phyloP scores from a whole-genome alignment of 345 rosid species.

The Garcia nutans region DNA sequence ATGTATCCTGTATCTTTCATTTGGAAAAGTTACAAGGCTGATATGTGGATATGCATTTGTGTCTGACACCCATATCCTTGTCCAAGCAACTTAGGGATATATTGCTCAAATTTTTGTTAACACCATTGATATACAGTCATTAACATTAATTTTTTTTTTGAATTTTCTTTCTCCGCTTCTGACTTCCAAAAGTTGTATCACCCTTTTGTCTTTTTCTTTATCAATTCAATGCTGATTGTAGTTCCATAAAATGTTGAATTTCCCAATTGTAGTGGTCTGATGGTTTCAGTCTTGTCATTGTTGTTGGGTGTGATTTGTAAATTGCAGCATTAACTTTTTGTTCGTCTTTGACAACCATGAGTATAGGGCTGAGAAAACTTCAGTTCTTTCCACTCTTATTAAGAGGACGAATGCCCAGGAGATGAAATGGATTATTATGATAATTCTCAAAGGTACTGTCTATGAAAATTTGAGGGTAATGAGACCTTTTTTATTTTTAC shows the following conservation, averaged over 20 bases:
- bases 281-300: not conserved
- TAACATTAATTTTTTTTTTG: too few species aligned
- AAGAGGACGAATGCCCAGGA: conserved; percentile 94
- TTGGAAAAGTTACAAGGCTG: too few species aligned
- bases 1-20: too few species aligned
- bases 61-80: too few species aligned
- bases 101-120: too few species aligned
- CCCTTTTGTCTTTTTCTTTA: not conserved
- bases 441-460: conserved; percentile 74
- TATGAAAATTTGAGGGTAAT: not conserved
- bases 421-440: conserved; percentile 95
- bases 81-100: too few species aligned
- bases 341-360: not conserved
- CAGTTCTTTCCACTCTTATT: conserved; percentile 67
- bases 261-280: not conserved
- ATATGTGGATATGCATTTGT: too few species aligned
- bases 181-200: not conserved
- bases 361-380: conserved; percentile 64
- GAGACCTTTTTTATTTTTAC: not conserved
- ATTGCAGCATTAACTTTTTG: not conserved
- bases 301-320: not conserved
- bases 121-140: too few species aligned
- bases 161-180: too few species aligned
- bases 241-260: not conserved
- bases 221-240: not conserved